phyloP scores from a whole-genome alignment of 2,329 filamentous ascomycete species.

The Ophiostoma quercus region DNA sequence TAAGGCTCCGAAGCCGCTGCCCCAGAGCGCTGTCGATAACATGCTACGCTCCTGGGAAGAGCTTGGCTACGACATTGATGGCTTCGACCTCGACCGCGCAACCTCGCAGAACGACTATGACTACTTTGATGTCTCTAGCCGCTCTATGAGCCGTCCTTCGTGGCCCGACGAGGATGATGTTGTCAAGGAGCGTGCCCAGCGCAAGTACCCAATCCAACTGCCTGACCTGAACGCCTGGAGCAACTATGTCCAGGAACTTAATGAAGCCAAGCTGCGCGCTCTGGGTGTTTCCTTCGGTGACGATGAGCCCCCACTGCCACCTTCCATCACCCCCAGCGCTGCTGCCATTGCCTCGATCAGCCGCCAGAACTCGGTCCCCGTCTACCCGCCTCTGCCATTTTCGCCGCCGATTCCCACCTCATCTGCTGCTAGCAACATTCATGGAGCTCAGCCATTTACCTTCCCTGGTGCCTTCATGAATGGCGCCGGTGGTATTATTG shows the following conservation, averaged over 20 bases:
- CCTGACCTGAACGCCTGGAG: constrained; percentile 67
- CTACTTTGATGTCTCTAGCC: constrained; percentile 37
- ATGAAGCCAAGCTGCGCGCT: constrained; percentile 87
- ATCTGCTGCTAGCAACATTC: constrained; percentile 65
- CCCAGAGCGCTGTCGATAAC: constrained; percentile 49
- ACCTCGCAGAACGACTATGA: constrained; percentile 28
- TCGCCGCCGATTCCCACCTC: constrained; percentile 77
- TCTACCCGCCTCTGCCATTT: constrained; percentile 71
- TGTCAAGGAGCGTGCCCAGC: constrained; percentile 48
- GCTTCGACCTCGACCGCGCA: constrained; percentile 60
- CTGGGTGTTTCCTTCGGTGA: constrained; percentile 79
- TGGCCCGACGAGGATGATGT: constrained; percentile 63
- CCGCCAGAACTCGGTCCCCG: constrained; percentile 61
- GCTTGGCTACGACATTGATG: constrained; percentile 62
- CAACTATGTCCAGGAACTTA: constrained; percentile 72
- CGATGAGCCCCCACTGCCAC: constrained; percentile 58
- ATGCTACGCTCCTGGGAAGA: constrained; percentile 64
- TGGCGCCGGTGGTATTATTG: constrained; percentile 9
- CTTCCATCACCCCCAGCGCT: constrained; percentile 61
- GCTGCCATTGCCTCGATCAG: constrained; percentile 51
- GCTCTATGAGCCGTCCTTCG: constrained; percentile 60
- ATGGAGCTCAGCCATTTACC: constrained; percentile 50
- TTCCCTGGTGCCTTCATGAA: constrained; percentile 54
- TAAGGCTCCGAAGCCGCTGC: constrained; percentile 50
- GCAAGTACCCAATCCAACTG: constrained; percentile 58